Base-by-base conservation (phyloP, 352 stramenopile genomes). In the Ophiocytium majus region DNA sequence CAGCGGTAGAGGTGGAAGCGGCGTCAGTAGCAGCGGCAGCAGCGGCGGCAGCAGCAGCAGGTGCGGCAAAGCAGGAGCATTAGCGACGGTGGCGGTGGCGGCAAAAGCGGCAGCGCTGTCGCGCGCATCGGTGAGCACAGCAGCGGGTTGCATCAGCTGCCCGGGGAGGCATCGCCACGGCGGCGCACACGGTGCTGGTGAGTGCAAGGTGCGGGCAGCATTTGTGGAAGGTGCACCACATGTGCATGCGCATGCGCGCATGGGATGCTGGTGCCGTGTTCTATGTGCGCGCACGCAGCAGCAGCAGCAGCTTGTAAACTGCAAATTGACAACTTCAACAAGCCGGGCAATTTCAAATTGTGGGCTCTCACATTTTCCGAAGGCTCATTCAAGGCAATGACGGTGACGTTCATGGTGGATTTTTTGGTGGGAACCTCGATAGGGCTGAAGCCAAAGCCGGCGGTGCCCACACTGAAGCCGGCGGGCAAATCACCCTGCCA, bases 361-460 rank as follows among this genome's bases (percentile, higher is more conserved):
- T 14, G 43, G 43, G n/a, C n/a, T 57, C 43, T 57, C 50, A 81
- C 75, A 28, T 81, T 36, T 37, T 37, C 23, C 49, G 75, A 49
- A 49, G 75, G 79, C 82, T 89, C 83, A 43, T 89, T 83, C 35
- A 89, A 23, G 35, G 81, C 86, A 71, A 89, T 89, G 32, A 81
- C 82, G 10, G 86, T 89, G 37, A 89, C 71, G 28, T 89, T 89
- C 86, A 89, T 89, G 34, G 32, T 82, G 17, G 74, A 34, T 17
- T 86, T 80, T 49, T n/a, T 82, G 31, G 75, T 82, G 9, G 86
- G 79, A 17, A 89, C 83, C 75, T 89, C 86, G 35, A 66, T n/a
- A 34, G 86, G 86, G 31, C 76, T 80, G 83, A 89, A 89, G n/a
- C 49, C 34, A 36, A 89, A 86, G 19, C 86, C 83, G 14, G 81